Conservation (phyloP, 805 yeast genomes). For the Sporopachydermia lactativora region DNA sequence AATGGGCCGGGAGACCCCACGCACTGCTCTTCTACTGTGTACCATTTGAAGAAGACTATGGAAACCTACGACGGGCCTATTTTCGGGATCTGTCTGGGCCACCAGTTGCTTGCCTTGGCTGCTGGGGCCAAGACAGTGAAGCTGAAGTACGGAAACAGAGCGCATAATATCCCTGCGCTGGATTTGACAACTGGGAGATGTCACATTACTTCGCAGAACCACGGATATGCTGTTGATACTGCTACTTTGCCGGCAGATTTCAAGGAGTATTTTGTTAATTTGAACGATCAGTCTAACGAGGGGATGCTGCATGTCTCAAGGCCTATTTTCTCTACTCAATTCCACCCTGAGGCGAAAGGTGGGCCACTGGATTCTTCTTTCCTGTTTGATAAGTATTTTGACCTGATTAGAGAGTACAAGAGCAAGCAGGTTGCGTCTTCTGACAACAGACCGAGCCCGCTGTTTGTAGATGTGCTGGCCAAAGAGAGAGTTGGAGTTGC, state of each 20-base stretch:
- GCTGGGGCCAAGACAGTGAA: constrained; percentile 87
- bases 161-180: constrained; percentile 94
- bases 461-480: constrained; percentile 24
- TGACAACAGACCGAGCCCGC: constrained; percentile 25
- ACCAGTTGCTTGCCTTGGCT: constrained; percentile 90
- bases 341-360: constrained; percentile 99
- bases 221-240: constrained; percentile 94
- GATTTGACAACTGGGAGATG: constrained; percentile 85
- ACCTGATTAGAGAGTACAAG: constrained; percentile 47
- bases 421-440: constrained; percentile 25
- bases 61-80: constrained; percentile 63
- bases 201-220: constrained; percentile 97
- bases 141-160: constrained; percentile 96
- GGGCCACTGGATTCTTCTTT: constrained; percentile 93
- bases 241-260: constrained; percentile 59
- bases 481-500: constrained; percentile 28
- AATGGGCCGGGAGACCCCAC: constrained; percentile 99
- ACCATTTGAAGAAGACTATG: constrained; percentile 60
- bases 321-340: constrained; percentile 94
- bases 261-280: constrained; percentile 80
- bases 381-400: constrained; percentile 82
- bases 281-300: constrained; percentile 93
- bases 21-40: constrained; percentile 68
- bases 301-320: constrained; percentile 83
- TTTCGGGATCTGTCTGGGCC: constrained; percentile 97